Base-by-base conservation (phyloP, 345 rosid species). In the Murraya paniculata region DNA sequence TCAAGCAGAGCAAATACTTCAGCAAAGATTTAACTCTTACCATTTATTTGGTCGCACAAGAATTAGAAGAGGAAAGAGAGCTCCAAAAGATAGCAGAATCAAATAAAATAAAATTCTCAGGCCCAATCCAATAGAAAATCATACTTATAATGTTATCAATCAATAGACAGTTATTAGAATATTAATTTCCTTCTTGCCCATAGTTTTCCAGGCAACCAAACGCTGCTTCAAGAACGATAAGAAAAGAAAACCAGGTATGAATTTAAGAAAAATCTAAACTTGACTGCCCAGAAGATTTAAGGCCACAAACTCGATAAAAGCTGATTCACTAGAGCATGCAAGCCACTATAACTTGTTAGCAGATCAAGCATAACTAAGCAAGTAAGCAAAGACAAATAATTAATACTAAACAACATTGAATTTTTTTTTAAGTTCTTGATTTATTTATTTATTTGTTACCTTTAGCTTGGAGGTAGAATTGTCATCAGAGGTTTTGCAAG, bases 1-100 rank as follows among this genome's bases (percentile, higher is more conserved):
- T 80, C 55, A 77, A 19, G 22, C 60, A 80, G 80, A 73, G 22
- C 39, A 82, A 66, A 19, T 28, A 50, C 71, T 62, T 73, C 21
- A 65, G 6, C 79, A 53, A 36, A 22, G 66, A 66, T 10, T 45
- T 35, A 55, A 53, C 30, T 45, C 31, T 71, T 64, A 73, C 82
- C 81, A 59, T 68, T 68, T 72, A 76, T 36, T 72, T 33, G 71
- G 68, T 55, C 71, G 58, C 57, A 53, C 22, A 77, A 76, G 59
- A 76, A 64, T 18, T 14, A 48, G n/a, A 66, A 50, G 3, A 24
- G 25, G 19, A 22, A 24, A 35, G 8, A 24, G 65, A 30, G 36
- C 6, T 48, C 60, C 45, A 50, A 61, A 62, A 10, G 5, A 9
- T 11, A 62, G 8, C 45, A 61, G 0, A 73, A 22, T 21, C 30